Base-by-base conservation (phyloP, 148 eudicot genomes). In the Cornus florida region DNA sequence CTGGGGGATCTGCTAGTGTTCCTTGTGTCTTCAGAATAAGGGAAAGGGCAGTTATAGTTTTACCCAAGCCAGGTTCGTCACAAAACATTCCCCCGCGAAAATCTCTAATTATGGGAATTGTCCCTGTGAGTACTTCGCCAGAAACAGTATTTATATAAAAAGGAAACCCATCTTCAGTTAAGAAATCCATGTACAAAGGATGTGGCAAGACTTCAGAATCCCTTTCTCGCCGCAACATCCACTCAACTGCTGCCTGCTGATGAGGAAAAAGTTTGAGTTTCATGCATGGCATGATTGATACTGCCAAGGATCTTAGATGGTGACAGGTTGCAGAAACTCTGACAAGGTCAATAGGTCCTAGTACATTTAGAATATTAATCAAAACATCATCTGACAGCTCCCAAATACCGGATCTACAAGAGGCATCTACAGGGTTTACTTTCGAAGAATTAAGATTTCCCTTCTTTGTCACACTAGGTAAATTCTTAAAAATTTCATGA, bases 51-150 rank as follows among this genome's bases (percentile, higher is more conserved):
- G 99, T 93, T 48, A 95, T 89, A 67, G 99, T 95, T 87, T 95
- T 95, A 82, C 99, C 99, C 80, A 95, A 89, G 68, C 99, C 99
- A 70, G 99, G 99, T 84, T 95, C 99, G 89, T 95, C 99, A 77
- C 99, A 95, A 76, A 95, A 93, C 94, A 95, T 86, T 80, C 99
- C 99, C 50, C 99, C 99, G 70, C 79, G 92, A 33, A 95, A 93
- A 87, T 95, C 99, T 79, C 68, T 84, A 35, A 91, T 72, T 60
- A 79, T 87, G 70, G 99, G 97, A 76, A 80, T 82, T 16, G 75
- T 38, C 10, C 92, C 93, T 16, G 88, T 83, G 39, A 85, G 81
- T 56, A 91, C 71, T 80, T 92, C 90, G 78, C 99, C 99, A 75
- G 97, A 89, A 70, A 92, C 93, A 56, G 83, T 71, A 84, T 95